Evolutionary conservation across 495 filamentous ascomycete genomes (phyloP).

Genomic region (Trichoderma reesei): DNA sequence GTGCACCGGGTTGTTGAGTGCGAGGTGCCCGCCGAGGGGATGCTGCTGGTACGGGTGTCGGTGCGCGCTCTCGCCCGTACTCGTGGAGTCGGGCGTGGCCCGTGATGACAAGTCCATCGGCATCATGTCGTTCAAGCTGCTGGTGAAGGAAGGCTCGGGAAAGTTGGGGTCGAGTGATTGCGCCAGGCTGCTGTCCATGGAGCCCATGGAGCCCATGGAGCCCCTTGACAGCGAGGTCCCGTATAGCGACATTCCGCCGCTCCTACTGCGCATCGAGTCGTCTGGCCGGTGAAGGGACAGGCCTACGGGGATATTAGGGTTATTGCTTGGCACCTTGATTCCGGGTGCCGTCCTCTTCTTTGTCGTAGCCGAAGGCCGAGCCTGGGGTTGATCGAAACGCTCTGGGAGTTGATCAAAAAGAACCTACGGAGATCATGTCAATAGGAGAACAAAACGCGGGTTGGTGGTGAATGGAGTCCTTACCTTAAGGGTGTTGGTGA

Average conservation of each 20-base stretch:
- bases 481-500: conserved; percentile 66
- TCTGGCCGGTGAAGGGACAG: conserved; percentile 31
- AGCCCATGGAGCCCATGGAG: conserved; percentile 27
- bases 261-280: conserved; percentile 38
- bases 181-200: conserved; percentile 23
- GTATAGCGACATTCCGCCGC: conserved; percentile 13
- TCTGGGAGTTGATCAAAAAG: conserved; percentile 78
- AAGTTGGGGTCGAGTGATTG: conserved; percentile 20
- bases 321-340: conserved; percentile 23
- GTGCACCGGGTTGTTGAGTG: conserved; percentile 43
- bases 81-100: conserved; percentile 19
- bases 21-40: conserved; percentile 10
- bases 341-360: conserved; percentile 51
- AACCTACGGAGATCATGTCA: conserved; percentile 28
- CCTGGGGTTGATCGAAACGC: conserved; percentile 41
- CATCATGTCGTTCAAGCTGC: conserved; percentile 23
- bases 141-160: conserved; percentile 19
- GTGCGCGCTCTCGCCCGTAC: conserved; percentile 16
- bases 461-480: neutral
- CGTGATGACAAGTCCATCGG: conserved; percentile 22
- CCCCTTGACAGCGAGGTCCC: conserved; percentile 22
- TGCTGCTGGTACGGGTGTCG: conserved; percentile 19
- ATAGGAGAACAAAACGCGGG: neutral
- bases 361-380: conserved; percentile 24
- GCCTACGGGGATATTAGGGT: conserved; percentile 19